A percentile compares a stretch with the other conserved stretches of the same genome.
phyloP scores from a whole-genome alignment of 1,139 yeast species.

The Hanseniaspora uvarum region DNA sequence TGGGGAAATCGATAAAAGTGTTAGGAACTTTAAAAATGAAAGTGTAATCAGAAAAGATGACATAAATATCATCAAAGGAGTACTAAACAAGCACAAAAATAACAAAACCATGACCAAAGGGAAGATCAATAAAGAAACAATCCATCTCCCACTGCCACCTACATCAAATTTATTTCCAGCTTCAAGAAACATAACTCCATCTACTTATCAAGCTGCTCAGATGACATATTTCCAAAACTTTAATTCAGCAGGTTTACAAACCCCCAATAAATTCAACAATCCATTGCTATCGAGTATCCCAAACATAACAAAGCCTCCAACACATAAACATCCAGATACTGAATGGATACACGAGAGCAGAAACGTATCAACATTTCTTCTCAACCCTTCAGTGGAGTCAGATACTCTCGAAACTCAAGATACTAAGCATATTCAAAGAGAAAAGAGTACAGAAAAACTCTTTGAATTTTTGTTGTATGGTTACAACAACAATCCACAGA shows the following conservation, averaged over 20 bases:
- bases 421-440: background rate
- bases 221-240: no score
- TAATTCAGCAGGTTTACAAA: no score
- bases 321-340: background rate
- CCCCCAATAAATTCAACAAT: background rate
- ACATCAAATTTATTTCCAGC: no score
- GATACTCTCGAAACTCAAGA: background rate
- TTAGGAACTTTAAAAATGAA: no score
- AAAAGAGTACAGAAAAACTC: constrained; percentile 1
- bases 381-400: background rate
- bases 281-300: background rate
- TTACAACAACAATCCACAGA: background rate
- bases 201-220: no score
- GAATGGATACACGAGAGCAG: constrained; percentile 1
- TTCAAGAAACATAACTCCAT: no score
- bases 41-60: background rate
- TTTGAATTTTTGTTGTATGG: constrained; percentile 13
- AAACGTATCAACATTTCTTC: background rate
- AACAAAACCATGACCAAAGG: background rate
- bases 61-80: background rate
- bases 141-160: background rate
- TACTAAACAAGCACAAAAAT: background rate
- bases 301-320: background rate
- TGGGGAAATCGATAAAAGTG: no score
- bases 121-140: background rate